A percentile compares a stretch with the other conserved stretches of the same genome.
Evolutionary conservation across 768 basidiomycete genomes (phyloP).

Genomic region (Hortiboletus campestris): DNA sequence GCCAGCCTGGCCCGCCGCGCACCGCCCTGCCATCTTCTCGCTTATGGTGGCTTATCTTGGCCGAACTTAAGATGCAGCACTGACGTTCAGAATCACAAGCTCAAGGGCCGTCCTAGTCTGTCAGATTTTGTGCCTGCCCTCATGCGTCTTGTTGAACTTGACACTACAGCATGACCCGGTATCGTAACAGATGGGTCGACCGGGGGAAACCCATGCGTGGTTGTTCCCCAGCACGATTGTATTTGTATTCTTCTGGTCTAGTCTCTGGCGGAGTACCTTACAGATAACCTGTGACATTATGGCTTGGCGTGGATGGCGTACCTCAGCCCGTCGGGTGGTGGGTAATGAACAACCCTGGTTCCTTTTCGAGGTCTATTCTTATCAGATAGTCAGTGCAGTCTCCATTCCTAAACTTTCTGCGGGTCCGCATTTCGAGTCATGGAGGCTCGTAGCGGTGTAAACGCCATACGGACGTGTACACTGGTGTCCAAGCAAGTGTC

Average conservation of each 20-base stretch:
- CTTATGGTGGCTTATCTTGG: background rate
- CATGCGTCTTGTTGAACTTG: no score
- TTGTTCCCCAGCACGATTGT: background rate
- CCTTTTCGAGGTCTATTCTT: background rate
- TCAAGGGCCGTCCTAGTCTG: background rate
- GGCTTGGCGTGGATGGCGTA: background rate
- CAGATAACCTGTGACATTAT: background rate
- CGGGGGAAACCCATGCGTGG: background rate
- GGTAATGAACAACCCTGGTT: background rate
- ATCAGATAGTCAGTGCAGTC: background rate
- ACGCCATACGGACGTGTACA: background rate
- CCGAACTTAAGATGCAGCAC: background rate
- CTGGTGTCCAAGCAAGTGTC: background rate
- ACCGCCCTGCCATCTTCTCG: background rate
- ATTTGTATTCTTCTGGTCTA: no score
- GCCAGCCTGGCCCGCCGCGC: no score
- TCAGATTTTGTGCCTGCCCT: no score
- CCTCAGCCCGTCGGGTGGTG: background rate
- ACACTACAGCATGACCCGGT: no score
- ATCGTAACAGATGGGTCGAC: background rate
- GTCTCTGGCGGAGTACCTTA: no score
- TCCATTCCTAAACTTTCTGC: background rate
- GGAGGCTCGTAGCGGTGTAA: background rate
- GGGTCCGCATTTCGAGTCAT: background rate
- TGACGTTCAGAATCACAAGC: background rate